A percentile compares a stretch with the other conserved stretches of the same genome.
phyloP scores from a whole-genome alignment of 768 basidiomycete species.

The Hebeloma cylindrosporum region DNA sequence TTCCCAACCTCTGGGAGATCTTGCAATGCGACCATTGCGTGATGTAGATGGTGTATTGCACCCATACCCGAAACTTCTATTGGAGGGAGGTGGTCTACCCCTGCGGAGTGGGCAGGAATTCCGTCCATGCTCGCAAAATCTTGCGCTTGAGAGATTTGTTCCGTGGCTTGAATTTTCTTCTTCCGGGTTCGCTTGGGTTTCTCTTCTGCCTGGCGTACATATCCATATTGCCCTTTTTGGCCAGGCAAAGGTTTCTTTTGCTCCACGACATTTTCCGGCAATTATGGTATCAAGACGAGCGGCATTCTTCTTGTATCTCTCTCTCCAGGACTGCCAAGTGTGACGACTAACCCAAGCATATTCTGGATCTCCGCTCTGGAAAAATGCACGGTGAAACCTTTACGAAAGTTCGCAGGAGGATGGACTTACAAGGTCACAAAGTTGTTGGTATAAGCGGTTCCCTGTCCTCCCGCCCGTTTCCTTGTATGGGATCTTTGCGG shows the following conservation, averaged over 20 bases:
- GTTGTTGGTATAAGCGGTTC: slow-evolving; percentile 79
- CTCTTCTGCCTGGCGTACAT: slow-evolving; percentile 73
- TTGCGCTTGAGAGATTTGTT: slow-evolving; percentile 18
- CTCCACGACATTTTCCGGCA: slow-evolving; percentile 61
- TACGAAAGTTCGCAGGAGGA: neutral
- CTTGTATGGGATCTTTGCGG: slow-evolving; percentile 80
- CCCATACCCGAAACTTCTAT: slow-evolving; percentile 12
- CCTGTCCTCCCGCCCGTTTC: slow-evolving; percentile 81
- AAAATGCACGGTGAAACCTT: neutral
- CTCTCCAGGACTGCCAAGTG: slow-evolving; percentile 90
- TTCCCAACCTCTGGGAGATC: slow-evolving; percentile 19
- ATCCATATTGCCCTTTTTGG: slow-evolving; percentile 82
- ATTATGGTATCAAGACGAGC: slow-evolving; percentile 65
- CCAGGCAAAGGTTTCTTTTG: slow-evolving; percentile 67
- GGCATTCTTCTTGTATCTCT: slow-evolving; percentile 84
- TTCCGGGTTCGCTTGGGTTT: slow-evolving; percentile 59
- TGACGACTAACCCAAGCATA: slow-evolving; percentile 80
- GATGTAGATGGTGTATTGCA: slow-evolving; percentile 17
- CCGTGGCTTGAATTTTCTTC: slow-evolving; percentile 39
- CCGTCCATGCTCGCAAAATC: too few species aligned
- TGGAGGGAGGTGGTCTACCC: slow-evolving; percentile 6
- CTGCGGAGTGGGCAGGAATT: too few species aligned
- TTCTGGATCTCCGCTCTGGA: slow-evolving; percentile 64
- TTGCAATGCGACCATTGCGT: slow-evolving; percentile 18
- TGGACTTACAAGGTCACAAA: slow-evolving; percentile 63